A percentile compares a stretch with the other conserved stretches of the same genome.
phyloP scores from a whole-genome alignment of 352 stramenopile species.

The Phytophthora cactorum region DNA sequence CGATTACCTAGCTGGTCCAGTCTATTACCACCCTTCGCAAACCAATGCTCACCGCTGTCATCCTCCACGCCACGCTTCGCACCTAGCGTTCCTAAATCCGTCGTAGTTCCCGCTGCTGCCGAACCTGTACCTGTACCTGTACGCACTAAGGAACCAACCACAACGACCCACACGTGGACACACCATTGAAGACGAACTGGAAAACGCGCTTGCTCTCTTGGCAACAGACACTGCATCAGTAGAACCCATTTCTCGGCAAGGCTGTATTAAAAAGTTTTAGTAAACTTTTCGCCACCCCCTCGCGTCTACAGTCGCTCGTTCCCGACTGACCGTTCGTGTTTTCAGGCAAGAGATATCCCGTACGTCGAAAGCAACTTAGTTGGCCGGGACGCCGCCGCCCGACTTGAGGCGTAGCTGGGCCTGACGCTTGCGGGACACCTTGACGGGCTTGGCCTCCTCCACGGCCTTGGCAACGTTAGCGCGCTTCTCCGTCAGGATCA shows the following conservation, averaged over 20 bases:
- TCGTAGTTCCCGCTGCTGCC: not conserved
- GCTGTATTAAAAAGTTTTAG: slow-evolving; percentile 81
- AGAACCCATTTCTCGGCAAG: slow-evolving; percentile 83
- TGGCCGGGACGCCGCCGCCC: slow-evolving; percentile 81
- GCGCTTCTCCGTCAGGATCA: slow-evolving; percentile 97
- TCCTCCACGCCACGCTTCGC: not conserved
- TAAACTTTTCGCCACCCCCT: slow-evolving; percentile 47
- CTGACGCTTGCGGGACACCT: slow-evolving; percentile 90
- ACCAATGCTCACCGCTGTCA: slow-evolving; percentile 9
- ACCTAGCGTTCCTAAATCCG: not conserved
- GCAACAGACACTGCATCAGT: slow-evolving; percentile 51
- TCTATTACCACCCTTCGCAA: not conserved
- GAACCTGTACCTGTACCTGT: slow-evolving; percentile 26
- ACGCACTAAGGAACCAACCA: slow-evolving; percentile 33
- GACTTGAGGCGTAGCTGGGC: slow-evolving; percentile 91
- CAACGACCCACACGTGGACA: slow-evolving; percentile 23
- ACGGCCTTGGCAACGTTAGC: slow-evolving; percentile 94
- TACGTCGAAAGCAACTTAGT: slow-evolving; percentile 59
- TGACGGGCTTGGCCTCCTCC: slow-evolving; percentile 87
- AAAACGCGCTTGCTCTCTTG: slow-evolving; percentile 39
- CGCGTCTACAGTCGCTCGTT: slow-evolving; percentile 54
- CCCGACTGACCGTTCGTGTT: slow-evolving; percentile 36
- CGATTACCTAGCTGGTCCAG: slow-evolving; percentile 4
- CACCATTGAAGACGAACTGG: slow-evolving; percentile 25
- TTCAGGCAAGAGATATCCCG: slow-evolving; percentile 35